Evolutionary conservation across 768 basidiomycete species (phyloP), one percentile per base, ranked within the genome.

Genomic region (Pleurotus cornucopiae): DNA sequence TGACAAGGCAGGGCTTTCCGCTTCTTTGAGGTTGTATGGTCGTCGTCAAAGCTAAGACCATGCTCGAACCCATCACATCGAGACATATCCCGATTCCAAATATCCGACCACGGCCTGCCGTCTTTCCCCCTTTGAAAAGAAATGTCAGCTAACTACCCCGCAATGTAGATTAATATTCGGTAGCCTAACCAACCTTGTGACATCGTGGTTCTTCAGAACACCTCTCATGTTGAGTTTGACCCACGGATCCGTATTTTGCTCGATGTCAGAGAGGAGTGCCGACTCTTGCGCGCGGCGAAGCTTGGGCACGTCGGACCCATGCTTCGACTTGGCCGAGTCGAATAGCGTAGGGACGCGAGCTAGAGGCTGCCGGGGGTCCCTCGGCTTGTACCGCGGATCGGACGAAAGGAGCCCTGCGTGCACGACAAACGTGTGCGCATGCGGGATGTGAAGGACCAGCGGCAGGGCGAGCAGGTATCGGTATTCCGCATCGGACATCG

Each of bases 391-490:
- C 1, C 68, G 71, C 2, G 91, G 87, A 64, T 96, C 83, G 4
- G 76, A 79, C 0, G 93, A 79, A 1, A 98, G 77, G 16, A 96
- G 63, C 5, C 95, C 95, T 1, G 85, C 94, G 61, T 97, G 94
- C 1, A 86, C 90, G 46, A 95, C 76, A 71, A 84, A 85, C 0
- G 84, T 70, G 63, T 95, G 91, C 2, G 88, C 81, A 2, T 78
- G 77, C 0, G 93, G 91, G 13, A 89, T 70, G 65, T 96, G 84
- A 6, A 94, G 73, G 47, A 79, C 75, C 26, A 94, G 72, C 0
- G 95, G 94, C 0, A 94, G 71, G n/a, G 80, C 72, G 26, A 81
- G 67, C 25, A 97, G 77, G 67, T 94, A 98, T n/a, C 73, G 62
- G 60, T 85, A 90, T 47, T 93, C 78, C 2, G 67, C 67, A 14